Evolutionary conservation across 352 stramenopile species (phyloP).

Genomic region (Thraustochytrium striatum): DNA sequence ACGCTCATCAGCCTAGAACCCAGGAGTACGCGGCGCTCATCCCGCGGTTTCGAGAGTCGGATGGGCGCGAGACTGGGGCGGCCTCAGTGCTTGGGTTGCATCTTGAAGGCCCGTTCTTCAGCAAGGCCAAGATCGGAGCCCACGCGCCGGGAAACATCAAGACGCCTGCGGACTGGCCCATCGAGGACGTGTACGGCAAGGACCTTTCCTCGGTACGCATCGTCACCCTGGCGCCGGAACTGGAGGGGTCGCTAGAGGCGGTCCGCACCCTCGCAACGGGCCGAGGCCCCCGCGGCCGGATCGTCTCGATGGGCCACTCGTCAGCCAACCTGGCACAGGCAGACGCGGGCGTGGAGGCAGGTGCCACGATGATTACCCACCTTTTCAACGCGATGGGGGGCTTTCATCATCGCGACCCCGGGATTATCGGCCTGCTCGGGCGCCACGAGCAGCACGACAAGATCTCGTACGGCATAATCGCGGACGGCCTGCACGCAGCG

Average conservation of each 20-base stretch:
- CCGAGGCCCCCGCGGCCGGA: conserved; percentile 56
- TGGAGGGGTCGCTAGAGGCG: conserved; percentile 63
- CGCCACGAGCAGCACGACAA: conserved; percentile 47
- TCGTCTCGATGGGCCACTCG: conserved; percentile 71
- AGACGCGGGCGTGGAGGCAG: conserved; percentile 63
- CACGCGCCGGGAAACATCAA: conserved; percentile 67
- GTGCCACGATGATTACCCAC: conserved; percentile 77
- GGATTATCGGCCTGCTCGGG: conserved; percentile 75
- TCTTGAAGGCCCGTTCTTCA: conserved; percentile 83
- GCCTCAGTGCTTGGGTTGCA: conserved; percentile 75
- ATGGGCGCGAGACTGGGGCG: conserved; percentile 51
- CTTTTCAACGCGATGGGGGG: conserved; percentile 83
- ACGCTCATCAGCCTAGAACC: conserved; percentile 73
- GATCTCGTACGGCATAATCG: conserved; percentile 74
- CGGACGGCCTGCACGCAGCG: conserved; percentile 78
- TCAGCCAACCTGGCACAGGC: conserved; percentile 66
- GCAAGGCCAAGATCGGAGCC: conserved; percentile 66
- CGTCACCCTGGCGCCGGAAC: conserved; percentile 77
- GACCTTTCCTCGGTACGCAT: conserved; percentile 64
- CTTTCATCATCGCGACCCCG: conserved; percentile 81
- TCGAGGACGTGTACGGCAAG: conserved; percentile 62
- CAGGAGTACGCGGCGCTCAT: conserved; percentile 65
- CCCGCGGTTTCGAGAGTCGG: conserved; percentile 54
- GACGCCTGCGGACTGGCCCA: conserved; percentile 58
- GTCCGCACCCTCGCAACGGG: conserved; percentile 64